Evolutionary conservation across 352 stramenopile species (phyloP), one percentile per base, ranked within the genome.

Genomic region (Phytophthora ohioensis): DNA sequence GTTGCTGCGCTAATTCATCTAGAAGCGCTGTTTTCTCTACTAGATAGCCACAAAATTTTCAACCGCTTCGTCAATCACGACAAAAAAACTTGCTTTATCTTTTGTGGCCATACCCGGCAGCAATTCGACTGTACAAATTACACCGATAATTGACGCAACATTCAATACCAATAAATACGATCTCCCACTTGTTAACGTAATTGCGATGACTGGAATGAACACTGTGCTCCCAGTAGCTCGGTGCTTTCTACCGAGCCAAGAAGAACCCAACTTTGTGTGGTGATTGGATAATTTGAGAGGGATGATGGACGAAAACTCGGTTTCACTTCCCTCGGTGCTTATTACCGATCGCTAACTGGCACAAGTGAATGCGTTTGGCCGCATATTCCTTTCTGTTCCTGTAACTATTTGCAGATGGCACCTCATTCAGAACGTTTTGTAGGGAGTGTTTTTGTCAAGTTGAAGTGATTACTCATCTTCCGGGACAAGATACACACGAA

Each of bases 151-250:
- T 10, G 49, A 56, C 10, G 31, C 8, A 3, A 43, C 32, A 43
- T 56, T 43, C 34, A 56, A 56, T 11, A 41, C 49, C 4, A 43
- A 56, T 15, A 56, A 56, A 12, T 56, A 56, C 10, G 49, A 56
- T 13, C 15, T 56, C 31, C 49, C 49, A 5, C 49, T 56, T 12
- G 15, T 42, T 5, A 56, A 56, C 10, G 34, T 56, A 1, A 56
- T 56, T 2, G 10, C 49, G 1, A 32, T 42, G 31, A 56, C 30
- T 15, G 32, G 49, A 13, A 56, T 56, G 49, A 56, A 56, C 15
- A 41, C 32, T 15, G n/a, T 45, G 7, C 2, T 57, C 3, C 49
- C 49, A 30, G 49, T 57, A 2, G 49, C 49, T 10, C 49, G 43
- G 15, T 45, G 31, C 13, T 56, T 41, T 31, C 15, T 57, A 4